Evolutionary conservation across 495 filamentous ascomycete species (phyloP), one percentile per base, ranked within the genome.

Genomic region (Annulohypoxylon maeteangense): DNA sequence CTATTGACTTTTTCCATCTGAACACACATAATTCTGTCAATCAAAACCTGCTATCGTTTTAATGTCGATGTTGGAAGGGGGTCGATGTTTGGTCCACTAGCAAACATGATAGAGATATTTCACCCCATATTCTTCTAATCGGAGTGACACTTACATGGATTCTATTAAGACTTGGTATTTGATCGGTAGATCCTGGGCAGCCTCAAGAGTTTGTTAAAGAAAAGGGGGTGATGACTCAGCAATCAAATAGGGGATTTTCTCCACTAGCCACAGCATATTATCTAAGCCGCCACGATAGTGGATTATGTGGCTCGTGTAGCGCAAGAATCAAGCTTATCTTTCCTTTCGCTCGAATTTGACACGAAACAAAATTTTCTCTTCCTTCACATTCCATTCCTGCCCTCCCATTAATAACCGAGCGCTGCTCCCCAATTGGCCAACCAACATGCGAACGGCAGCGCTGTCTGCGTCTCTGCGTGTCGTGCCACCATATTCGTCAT

Each of bases 381-480:
- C 53, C 58, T 67, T 64, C 27, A 38, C 42, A 40, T 68, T 73
- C 64, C 64, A 65, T 67, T 70, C 29, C 31, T 27, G 29, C 27
- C 65, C 0, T 57, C 45, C 53, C 36, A 51, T 40, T 12, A 51
- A 53, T 22, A 29, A 42, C 38, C 55, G 54, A 70, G 54, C 60
- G 20, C 55, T 58, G 40, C 54, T 67, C 36, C 20, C 42, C 72
- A 67, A 72, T 72, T 76, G 72, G 74, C 68, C 72, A 62, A 70
- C 62, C 71, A 76, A 76, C 62, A 77, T 77, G 75, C 67, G 16
- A 75, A 70, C 36, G 55, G 70, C 59, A 68, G 48, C 57, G 75
- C 61, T 69, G 68, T 20, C 75, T 77, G 51, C 62, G 47, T 71
- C 20, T 25, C 68, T 58, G 69, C 67, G 69, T 67, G 57, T 72